Evolutionary conservation across 495 filamentous ascomycete species (phyloP).

Genomic region (Aspergillus mulundensis): DNA sequence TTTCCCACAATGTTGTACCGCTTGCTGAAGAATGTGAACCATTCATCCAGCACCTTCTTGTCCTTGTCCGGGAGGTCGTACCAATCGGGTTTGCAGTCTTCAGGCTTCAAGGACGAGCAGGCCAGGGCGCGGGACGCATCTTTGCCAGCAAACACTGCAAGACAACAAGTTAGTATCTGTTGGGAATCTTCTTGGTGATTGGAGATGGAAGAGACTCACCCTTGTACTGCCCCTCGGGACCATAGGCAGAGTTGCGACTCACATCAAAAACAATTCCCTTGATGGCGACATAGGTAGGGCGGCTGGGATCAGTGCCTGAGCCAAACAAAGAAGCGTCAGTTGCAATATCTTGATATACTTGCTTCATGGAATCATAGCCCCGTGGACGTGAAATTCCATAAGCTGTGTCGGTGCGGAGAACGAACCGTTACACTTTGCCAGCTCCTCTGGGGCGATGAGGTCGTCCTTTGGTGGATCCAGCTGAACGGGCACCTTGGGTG

Average conservation of each 20-base stretch:
- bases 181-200: background rate
- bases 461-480: constrained; percentile 87
- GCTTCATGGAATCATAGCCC: background rate
- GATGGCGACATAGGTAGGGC: constrained; percentile 87
- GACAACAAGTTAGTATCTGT: background rate
- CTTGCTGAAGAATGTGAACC: constrained; percentile 94
- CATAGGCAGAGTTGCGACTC: constrained; percentile 77
- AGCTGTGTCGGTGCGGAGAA: constrained; percentile 3
- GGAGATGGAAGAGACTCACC: constrained; percentile 48
- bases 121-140: constrained; percentile 89
- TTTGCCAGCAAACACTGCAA: constrained; percentile 85
- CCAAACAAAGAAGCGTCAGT: background rate
- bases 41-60: constrained; percentile 79
- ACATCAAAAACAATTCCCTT: constrained; percentile 97
- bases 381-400: background rate
- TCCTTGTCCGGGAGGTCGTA: constrained; percentile 81
- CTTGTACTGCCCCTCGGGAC: constrained; percentile 76
- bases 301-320: constrained; percentile 56
- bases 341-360: background rate
- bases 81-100: constrained; percentile 83
- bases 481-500: constrained; percentile 76
- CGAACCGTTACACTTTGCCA: constrained; percentile 79
- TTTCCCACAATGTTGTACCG: constrained; percentile 89
- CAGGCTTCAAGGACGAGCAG: constrained; percentile 77
- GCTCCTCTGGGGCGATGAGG: constrained; percentile 66